These are phyloP conservation scores for Amanita inopinata DNA, from an alignment of 768 basidiomycete species.

Conservation along the genomic window DNA sequence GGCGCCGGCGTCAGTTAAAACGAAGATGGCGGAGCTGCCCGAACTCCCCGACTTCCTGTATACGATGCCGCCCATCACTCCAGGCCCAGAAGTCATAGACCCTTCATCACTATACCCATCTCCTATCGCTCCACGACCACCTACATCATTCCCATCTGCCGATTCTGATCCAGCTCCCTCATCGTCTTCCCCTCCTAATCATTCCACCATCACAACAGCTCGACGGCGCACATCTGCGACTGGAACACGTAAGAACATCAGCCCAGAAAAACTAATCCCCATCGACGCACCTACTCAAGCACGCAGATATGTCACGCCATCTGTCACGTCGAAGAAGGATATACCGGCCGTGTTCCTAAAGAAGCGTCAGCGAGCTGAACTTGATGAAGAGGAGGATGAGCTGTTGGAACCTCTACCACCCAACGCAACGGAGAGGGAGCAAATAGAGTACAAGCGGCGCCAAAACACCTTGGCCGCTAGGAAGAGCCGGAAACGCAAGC, in stretches of 20 bases:
- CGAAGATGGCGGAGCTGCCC: conserved; percentile 6
- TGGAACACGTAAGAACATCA: conserved; percentile 65
- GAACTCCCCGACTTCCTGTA: conserved; percentile 20
- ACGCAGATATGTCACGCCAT: conserved; percentile 56
- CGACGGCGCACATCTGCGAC: conserved; percentile 35
- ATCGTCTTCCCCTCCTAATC: conserved; percentile 9
- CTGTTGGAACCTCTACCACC: conserved; percentile 26
- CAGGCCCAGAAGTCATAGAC: conserved; percentile 25
- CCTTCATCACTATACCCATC: conserved; percentile 24
- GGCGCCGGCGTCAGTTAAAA: conserved; percentile 1
- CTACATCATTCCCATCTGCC: conserved; percentile 11
- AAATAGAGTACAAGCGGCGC: conserved; percentile 69
- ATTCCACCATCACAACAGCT: conserved; percentile 9
- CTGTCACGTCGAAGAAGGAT: conserved; percentile 64
- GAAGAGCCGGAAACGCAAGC: conserved; percentile 64
- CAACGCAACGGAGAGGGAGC: conserved; percentile 41
- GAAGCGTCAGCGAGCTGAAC: conserved; percentile 46
- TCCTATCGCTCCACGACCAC: conserved; percentile 14
- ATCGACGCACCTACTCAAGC: conserved; percentile 68
- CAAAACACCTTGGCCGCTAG: conserved; percentile 78
- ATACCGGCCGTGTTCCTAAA: conserved; percentile 57
- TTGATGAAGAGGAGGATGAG: conserved; percentile 40
- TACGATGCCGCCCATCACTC: conserved; percentile 33
- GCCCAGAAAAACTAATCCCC: conserved; percentile 51
- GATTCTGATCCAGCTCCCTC: conserved; percentile 9